phyloP scores from a whole-genome alignment of 2,329 filamentous ascomycete species.

The Ploettnerulaceae sp. region DNA sequence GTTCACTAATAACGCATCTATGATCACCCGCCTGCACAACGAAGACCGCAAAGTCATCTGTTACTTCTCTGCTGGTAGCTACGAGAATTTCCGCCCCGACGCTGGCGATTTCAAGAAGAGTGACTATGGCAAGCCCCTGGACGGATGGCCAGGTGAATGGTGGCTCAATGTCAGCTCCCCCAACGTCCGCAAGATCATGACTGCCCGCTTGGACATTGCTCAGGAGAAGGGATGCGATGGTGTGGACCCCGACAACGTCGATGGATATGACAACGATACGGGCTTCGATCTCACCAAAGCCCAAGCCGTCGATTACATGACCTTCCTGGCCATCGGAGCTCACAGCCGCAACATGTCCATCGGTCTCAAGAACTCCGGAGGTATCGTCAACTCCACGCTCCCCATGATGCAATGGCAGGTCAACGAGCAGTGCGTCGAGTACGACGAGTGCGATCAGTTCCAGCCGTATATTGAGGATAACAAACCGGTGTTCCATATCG shows the following conservation, averaged over 20 bases:
- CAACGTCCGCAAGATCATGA: conserved; percentile 62
- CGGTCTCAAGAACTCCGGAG: conserved; percentile 65
- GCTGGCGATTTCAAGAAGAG: conserved; percentile 43
- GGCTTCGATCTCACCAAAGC: conserved; percentile 54
- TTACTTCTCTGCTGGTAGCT: conserved; percentile 70
- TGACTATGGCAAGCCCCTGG: conserved; percentile 54
- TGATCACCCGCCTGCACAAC: conserved; percentile 44
- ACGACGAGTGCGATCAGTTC: conserved; percentile 55
- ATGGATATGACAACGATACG: conserved; percentile 61
- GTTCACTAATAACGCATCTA: conserved; percentile 42
- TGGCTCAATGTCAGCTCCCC: conserved; percentile 60
- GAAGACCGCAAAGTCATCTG: conserved; percentile 61
- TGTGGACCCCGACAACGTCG: conserved; percentile 68
- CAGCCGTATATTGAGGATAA: conserved; percentile 51
- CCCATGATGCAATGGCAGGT: conserved; percentile 59
- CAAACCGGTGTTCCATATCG: conserved; percentile 70
- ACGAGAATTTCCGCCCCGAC: conserved; percentile 59
- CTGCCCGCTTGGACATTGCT: conserved; percentile 53
- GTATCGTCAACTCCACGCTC: conserved; percentile 49
- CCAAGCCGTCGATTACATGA: conserved; percentile 55
- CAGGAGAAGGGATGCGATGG: conserved; percentile 60
- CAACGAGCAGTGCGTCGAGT: conserved; percentile 64
- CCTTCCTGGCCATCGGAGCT: conserved; percentile 56
- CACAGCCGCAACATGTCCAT: conserved; percentile 51
- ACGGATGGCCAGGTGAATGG: conserved; percentile 62